phyloP scores from a whole-genome alignment of 164 flowering plant species.

The Vitis labrusca region DNA sequence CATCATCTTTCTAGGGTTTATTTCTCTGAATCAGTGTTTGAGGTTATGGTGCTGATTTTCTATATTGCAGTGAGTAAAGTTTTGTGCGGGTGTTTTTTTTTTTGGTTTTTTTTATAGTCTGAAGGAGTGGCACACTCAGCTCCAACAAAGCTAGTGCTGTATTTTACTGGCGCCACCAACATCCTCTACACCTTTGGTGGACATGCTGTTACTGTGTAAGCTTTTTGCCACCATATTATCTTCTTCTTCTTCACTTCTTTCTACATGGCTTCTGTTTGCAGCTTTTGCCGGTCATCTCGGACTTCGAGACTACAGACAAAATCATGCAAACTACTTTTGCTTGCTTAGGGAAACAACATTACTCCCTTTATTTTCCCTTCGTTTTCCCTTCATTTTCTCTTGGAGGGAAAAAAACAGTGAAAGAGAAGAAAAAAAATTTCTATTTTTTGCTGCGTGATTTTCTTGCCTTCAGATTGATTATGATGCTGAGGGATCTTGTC shows the following conservation, averaged over 20 bases:
- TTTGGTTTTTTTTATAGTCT: constrained; percentile 30
- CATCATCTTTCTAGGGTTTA: background rate
- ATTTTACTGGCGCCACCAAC: constrained; percentile 95
- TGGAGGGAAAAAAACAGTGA: background rate
- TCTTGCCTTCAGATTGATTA: background rate
- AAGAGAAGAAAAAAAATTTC: background rate
- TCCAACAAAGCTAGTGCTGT: constrained; percentile 72
- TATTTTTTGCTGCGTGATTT: background rate
- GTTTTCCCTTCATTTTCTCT: background rate
- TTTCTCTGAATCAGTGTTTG: no score
- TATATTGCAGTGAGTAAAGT: background rate
- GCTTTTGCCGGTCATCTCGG: constrained; percentile 50
- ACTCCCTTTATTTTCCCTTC: background rate
- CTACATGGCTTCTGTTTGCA: constrained; percentile 44
- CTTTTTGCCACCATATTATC: constrained; percentile 7
- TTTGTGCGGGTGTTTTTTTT: background rate
- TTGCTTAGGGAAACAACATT: constrained; percentile 10
- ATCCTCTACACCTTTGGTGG: constrained; percentile 95
- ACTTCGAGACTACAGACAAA: constrained; percentile 24
- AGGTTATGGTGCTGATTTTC: no score
- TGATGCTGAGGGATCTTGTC: background rate
- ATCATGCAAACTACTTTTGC: constrained; percentile 28
- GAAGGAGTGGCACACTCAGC: constrained; percentile 73
- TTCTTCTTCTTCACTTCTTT: constrained; percentile 14
- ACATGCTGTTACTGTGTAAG: constrained; percentile 93